phyloP scores from a whole-genome alignment of 2,329 filamentous ascomycete genomes.

The Coniochaeta sp. region DNA sequence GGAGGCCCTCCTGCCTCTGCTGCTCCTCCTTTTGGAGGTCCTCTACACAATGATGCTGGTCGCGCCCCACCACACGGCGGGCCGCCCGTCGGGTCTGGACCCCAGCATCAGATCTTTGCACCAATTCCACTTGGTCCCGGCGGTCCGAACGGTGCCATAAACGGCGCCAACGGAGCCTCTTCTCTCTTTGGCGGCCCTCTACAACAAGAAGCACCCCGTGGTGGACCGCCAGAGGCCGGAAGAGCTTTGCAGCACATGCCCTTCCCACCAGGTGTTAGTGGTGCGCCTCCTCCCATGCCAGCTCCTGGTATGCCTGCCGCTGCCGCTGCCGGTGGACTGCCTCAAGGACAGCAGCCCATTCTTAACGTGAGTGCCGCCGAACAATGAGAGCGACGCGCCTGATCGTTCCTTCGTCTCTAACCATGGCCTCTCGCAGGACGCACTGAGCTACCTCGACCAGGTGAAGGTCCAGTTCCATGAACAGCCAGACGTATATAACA shows the following conservation, averaged over 20 bases:
- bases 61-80: conserved; percentile 45
- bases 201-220: conserved; percentile 44
- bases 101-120: conserved; percentile 51
- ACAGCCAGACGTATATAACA: conserved; percentile 94
- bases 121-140: conserved; percentile 43
- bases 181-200: conserved; percentile 65
- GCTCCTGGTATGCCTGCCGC: conserved; percentile 17
- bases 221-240: conserved; percentile 47
- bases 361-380: conserved; percentile 51
- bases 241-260: conserved; percentile 56
- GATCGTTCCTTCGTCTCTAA: background rate
- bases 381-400: background rate
- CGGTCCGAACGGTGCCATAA: conserved; percentile 45
- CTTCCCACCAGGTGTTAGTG: conserved; percentile 38
- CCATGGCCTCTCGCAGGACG: conserved; percentile 39
- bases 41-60: conserved; percentile 44
- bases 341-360: conserved; percentile 79
- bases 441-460: conserved; percentile 92
- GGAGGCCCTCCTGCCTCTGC: conserved; percentile 45
- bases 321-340: conserved; percentile 49
- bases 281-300: conserved; percentile 20
- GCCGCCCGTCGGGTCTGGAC: conserved; percentile 36
- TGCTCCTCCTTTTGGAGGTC: conserved; percentile 44
- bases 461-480: conserved; percentile 98
- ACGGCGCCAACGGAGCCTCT: conserved; percentile 51